These are phyloP conservation scores for Trichomonascus vanleenenianus DNA, from an alignment of 805 yeast species.

Conservation along the genomic window DNA sequence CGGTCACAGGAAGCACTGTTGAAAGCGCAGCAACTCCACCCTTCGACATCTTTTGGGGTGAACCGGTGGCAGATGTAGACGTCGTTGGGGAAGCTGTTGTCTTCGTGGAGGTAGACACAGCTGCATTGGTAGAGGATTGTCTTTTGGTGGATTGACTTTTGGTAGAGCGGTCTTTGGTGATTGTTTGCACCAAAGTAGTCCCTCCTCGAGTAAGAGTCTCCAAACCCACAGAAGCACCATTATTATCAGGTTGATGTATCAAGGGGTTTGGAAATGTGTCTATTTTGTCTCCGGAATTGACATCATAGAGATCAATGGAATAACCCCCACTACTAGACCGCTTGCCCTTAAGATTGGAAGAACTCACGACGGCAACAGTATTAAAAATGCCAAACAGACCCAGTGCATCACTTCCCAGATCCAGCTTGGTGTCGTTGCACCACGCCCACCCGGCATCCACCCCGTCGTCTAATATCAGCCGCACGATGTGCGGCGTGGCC, in stretches of 20 bases:
- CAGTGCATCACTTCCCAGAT: neutral
- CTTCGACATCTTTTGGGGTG: constrained; percentile 21
- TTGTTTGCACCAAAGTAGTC: neutral
- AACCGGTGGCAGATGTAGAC: constrained; percentile 17
- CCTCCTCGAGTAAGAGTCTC: neutral
- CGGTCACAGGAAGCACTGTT: constrained; percentile 37
- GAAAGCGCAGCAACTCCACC: constrained; percentile 40
- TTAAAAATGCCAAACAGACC: neutral
- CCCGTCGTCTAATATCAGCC: constrained; percentile 31
- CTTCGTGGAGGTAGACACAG: no score
- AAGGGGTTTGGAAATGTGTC: neutral
- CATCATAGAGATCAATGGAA: neutral
- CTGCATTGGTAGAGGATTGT: neutral
- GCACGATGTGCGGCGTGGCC: constrained; percentile 39
- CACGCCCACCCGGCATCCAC: constrained; percentile 14
- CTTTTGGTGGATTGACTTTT: neutral
- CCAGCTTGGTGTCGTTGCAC: constrained; percentile 2
- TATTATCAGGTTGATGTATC: neutral
- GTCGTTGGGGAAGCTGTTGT: constrained; percentile 9
- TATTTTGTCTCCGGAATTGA: neutral
- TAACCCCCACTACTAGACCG: neutral
- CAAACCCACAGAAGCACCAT: no score
- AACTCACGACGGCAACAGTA: neutral
- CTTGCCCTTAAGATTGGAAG: neutral
- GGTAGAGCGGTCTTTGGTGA: neutral